Percentiles rank a stretch among this genome's conserved stretches.
Evolutionary conservation across 1,284 basidiomycete species (phyloP).

Genomic region (Cutaneotrichosporon mucoides): DNA sequence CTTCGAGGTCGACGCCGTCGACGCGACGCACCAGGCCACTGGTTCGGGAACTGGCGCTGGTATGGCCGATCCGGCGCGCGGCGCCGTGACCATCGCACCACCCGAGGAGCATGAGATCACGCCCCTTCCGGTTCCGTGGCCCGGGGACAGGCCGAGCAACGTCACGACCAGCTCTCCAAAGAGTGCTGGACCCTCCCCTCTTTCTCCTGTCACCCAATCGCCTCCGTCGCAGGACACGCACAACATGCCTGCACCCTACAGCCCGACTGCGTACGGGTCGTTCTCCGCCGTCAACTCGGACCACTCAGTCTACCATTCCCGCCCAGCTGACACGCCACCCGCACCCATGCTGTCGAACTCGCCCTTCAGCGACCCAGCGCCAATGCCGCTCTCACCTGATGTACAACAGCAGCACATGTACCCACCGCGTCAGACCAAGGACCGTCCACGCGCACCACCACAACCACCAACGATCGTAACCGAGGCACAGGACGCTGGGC

Average conservation of each 20-base stretch:
- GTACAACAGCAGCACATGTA: neutral
- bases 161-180: neutral
- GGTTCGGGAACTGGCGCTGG: neutral
- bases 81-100: neutral
- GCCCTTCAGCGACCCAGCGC: neutral
- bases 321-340: neutral
- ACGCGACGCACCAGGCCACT: neutral
- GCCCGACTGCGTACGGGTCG: too few relatives aligned
- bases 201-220: too few relatives aligned
- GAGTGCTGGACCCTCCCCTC: too few relatives aligned
- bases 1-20: neutral
- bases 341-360: neutral
- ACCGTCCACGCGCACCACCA: neutral
- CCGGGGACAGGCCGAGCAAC: neutral
- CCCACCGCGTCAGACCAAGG: neutral
- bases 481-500: conserved; percentile 7
- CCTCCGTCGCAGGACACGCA: too few relatives aligned
- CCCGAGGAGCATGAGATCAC: neutral
- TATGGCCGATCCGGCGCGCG: neutral
- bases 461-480: neutral
- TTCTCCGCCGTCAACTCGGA: neutral
- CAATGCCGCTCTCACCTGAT: neutral
- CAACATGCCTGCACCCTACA: too few relatives aligned
- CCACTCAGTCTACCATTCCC: neutral
- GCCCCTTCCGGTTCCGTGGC: neutral